Evolutionary conservation across 768 basidiomycete genomes (phyloP).

Genomic region (Boletus pseudo-olivaceus): DNA sequence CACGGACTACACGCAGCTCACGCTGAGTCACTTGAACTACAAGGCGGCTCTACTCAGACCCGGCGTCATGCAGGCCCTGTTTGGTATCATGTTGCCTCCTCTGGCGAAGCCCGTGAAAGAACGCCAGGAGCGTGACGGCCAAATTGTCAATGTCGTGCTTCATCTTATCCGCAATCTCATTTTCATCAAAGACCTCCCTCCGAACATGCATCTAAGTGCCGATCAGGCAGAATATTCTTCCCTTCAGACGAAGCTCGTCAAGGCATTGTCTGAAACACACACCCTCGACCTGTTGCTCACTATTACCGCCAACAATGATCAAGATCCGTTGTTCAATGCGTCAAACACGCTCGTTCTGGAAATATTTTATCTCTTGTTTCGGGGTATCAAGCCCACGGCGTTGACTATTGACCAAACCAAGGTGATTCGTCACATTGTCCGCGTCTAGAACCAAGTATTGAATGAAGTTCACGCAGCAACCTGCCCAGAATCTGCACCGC

Average conservation of each 20-base stretch:
- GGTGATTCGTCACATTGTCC: conserved; percentile 35
- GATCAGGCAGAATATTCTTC: conserved; percentile 77
- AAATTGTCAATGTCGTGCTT: conserved; percentile 83
- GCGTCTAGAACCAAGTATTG: not conserved
- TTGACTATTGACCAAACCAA: conserved; percentile 60
- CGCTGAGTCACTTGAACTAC: conserved; percentile 81
- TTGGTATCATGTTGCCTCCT: conserved; percentile 74
- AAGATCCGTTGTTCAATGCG: conserved; percentile 74
- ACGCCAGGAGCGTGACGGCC: conserved; percentile 73
- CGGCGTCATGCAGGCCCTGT: conserved; percentile 65
- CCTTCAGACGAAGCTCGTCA: conserved; percentile 75
- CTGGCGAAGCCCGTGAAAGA: conserved; percentile 68
- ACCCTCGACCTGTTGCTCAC: conserved; percentile 79
- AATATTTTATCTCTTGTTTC: conserved; percentile 87
- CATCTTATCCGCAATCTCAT: conserved; percentile 92
- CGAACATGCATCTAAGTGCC: conserved; percentile 65
- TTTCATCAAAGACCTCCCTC: conserved; percentile 83
- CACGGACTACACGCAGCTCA: conserved; percentile 85
- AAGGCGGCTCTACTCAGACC: conserved; percentile 70
- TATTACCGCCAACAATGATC: conserved; percentile 72
- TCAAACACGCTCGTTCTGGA: conserved; percentile 93
- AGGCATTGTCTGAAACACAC: conserved; percentile 64
- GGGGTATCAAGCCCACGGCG: conserved; percentile 66
- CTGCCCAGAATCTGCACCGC: conserved; percentile 61
- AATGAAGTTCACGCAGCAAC: conserved; percentile 48